Conservation (phyloP, 2,329 filamentous ascomycete genomes). For the Alternaria gansuensis region DNA sequence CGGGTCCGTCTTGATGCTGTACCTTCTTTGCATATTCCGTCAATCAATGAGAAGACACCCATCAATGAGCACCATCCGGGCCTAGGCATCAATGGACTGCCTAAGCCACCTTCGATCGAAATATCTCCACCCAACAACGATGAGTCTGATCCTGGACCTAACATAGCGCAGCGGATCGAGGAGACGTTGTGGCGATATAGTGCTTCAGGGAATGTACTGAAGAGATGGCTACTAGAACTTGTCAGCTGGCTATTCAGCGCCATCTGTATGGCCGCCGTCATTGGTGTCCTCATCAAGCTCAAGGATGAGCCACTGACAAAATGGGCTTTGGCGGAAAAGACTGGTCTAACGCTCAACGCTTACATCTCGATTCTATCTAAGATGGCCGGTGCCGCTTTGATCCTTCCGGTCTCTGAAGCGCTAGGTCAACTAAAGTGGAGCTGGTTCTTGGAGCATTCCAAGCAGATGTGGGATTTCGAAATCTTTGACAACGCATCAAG, state of each 20-base stretch:
- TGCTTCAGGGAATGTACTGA: constrained; percentile 26
- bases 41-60: constrained; percentile 20
- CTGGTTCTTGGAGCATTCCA: constrained; percentile 43
- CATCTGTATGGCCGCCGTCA: constrained; percentile 34
- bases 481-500: constrained; percentile 48
- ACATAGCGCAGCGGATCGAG: constrained; percentile 41
- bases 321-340: constrained; percentile 23
- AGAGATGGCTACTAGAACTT: constrained; percentile 40
- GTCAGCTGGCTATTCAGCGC: constrained; percentile 42
- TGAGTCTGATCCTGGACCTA: constrained; percentile 6
- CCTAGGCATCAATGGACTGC: constrained; percentile 17
- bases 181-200: constrained; percentile 30
- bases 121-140: constrained; percentile 17
- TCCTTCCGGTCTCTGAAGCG: constrained; percentile 42
- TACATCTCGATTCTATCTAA: constrained; percentile 41
- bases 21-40: constrained; percentile 19
- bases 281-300: constrained; percentile 25
- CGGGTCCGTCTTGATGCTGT: constrained; percentile 22
- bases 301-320: constrained; percentile 13
- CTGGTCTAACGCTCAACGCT: constrained; percentile 37
- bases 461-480: constrained; percentile 49
- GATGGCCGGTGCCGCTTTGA: constrained; percentile 41
- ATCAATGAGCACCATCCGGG: constrained; percentile 14
- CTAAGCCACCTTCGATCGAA: constrained; percentile 24
- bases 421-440: constrained; percentile 51